Evolutionary conservation across 306 rosid genomes (phyloP).

Genomic region (Morella rubra): DNA sequence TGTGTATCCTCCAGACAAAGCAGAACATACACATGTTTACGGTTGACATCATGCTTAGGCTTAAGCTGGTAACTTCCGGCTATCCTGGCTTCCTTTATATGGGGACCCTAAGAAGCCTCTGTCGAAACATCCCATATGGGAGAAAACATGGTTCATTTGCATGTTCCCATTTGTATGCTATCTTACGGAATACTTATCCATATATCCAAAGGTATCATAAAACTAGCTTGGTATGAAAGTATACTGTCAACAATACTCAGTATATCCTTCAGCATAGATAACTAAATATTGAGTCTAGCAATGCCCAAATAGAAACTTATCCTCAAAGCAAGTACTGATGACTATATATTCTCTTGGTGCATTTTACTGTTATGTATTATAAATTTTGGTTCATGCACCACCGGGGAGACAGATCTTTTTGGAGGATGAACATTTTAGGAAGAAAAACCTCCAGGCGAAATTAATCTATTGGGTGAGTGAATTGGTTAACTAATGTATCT

Average conservation of each 20-base stretch:
- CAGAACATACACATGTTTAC: not conserved
- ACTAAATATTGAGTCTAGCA: not conserved
- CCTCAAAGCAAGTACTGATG: not conserved
- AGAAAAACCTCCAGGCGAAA: no score
- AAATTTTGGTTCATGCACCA: no score
- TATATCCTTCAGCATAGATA: not conserved
- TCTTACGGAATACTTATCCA: not conserved
- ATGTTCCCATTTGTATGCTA: not conserved
- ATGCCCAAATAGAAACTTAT: not conserved
- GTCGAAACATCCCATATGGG: not conserved
- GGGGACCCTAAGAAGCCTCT: not conserved
- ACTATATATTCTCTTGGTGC: not conserved
- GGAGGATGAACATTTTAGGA: no score
- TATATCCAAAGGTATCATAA: not conserved
- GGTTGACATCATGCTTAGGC: not conserved
- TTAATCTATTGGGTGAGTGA: no score
- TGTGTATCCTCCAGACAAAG: not conserved
- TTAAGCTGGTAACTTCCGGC: not conserved
- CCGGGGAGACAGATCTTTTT: no score
- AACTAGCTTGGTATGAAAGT: not conserved
- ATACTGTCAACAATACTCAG: not conserved
- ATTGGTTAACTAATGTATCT: no score
- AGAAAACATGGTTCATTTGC: not conserved
- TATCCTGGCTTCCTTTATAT: not conserved
- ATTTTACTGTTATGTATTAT: no score